Base-by-base conservation (phyloP, 768 basidiomycete species). In the Leccinum uliginosum region DNA sequence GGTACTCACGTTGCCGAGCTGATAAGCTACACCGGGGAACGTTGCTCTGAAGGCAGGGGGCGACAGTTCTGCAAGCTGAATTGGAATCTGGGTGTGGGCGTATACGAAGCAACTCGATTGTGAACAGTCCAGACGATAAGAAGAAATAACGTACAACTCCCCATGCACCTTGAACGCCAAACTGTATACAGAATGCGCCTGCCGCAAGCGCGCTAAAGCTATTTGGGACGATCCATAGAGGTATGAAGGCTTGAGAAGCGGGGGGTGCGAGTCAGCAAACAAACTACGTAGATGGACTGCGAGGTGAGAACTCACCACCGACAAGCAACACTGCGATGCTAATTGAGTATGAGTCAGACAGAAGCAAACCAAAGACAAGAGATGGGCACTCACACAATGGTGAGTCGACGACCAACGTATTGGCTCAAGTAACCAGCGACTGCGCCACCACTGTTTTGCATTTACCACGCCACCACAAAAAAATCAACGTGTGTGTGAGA, bases 91-190 rank as follows among this genome's bases (percentile, higher is more conserved):
- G 23, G 8, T 4, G 26, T n/a, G 19, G n/a, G 6, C 10, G 11
- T 11, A 63, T 43, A 14, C 3, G 11, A 23, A 26, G 58, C 19
- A 50, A 45, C 24, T 35, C 26, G 3, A 46, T 14, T 40, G 3
- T 19, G 21, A 12, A 17, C 2, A 15, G 29, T n/a, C 0, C 29
- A 38, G 11, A 14, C 3, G 24, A 50, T 1, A 24, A 10, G 6
- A 11, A 3, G 7, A 46, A 24, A 15, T 21, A 12, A 78, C 87
- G 63, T 67, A 91, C 88, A 7, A 91, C 85, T 69, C 90, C 91
- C 89, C 90, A 93, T 30, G 91, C 92, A 4, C 91, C 92, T 67
- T 96, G 93, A 2, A 95, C 90, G 51, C 90, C 90, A 60, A 91
- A 83, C 64, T 94, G 91, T 30, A 93, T 73, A 62, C 81, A 92